phyloP scores from a whole-genome alignment of 768 basidiomycete genomes.

The Tremella fuciformis region DNA sequence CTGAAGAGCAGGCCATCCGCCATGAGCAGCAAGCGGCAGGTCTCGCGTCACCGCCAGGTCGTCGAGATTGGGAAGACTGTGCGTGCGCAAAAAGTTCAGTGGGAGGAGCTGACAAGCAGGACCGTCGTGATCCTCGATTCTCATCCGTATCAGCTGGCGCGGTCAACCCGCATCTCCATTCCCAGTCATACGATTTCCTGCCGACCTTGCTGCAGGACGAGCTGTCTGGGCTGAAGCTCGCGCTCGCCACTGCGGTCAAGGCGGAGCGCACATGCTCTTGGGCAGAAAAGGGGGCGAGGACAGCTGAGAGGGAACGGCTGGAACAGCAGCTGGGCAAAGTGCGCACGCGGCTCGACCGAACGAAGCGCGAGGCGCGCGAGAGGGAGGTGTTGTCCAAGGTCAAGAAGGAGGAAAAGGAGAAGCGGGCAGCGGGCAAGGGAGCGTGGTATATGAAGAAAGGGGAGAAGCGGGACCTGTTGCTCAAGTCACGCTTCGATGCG shows the following conservation, averaged over 20 bases:
- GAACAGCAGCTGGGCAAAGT: slow-evolving; percentile 71
- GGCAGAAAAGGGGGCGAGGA: slow-evolving; percentile 57
- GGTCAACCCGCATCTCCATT: slow-evolving; percentile 65
- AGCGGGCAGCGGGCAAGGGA: slow-evolving; percentile 71
- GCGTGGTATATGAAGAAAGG: slow-evolving; percentile 82
- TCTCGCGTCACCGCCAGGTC: slow-evolving; percentile 67
- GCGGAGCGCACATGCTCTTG: slow-evolving; percentile 37
- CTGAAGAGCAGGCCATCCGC: slow-evolving; percentile 66
- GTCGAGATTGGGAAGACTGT: slow-evolving; percentile 68
- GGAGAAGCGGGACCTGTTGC: slow-evolving; percentile 70
- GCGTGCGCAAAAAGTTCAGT: slow-evolving; percentile 41
- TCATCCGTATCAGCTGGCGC: slow-evolving; percentile 64
- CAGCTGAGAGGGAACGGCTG: slow-evolving; percentile 66
- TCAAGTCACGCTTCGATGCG: slow-evolving; percentile 74
- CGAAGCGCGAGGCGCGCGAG: slow-evolving; percentile 68
- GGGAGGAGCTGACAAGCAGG: slow-evolving; percentile 5
- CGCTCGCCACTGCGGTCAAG: slow-evolving; percentile 68
- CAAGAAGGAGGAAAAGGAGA: slow-evolving; percentile 64
- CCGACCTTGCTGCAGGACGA: slow-evolving; percentile 65
- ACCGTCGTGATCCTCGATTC: slow-evolving; percentile 77
- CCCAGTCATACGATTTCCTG: slow-evolving; percentile 71
- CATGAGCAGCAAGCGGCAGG: slow-evolving; percentile 78
- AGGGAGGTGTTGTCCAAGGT: slow-evolving; percentile 61
- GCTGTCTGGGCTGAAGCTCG: slow-evolving; percentile 63
- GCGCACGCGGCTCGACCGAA: slow-evolving; percentile 73